Base-by-base conservation (phyloP, 2,329 filamentous ascomycete genomes). In the Pseudopyricularia cyperi region DNA sequence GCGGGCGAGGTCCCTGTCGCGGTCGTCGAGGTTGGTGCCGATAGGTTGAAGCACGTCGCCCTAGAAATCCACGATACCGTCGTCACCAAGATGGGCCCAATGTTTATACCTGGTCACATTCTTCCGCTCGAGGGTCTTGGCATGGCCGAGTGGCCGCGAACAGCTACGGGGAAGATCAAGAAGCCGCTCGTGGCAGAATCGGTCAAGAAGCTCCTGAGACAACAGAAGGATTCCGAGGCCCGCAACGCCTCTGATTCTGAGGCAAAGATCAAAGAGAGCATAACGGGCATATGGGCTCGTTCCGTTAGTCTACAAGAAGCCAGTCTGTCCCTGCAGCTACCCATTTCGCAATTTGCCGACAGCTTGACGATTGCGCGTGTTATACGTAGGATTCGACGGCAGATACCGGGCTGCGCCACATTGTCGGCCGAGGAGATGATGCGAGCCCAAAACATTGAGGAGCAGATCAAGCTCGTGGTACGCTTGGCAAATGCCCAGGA, bases 391-490 rank as follows among this genome's bases (percentile, higher is more conserved):
- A 46, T 46, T 11, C 22, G 26, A 17, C 44, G 44, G 12, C 22
- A 26, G 44, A 46, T 46, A 26, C 22, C 44, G 8, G 44, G 44
- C 22, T 46, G 44, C 15, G 24, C 12, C 44, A 17, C 3, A 2
- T 17, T 46, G 22, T 46, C 44, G 11, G 22, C 44, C 12, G 17
- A 46, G 26, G 44, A 46, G 5, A n/a, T 46, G 24, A 26, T 46
- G 22, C 44, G 12, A 7, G 44, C 44, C 12, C 12, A 46, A 4
- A 57, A 52, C n/a, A 55, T 57, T 8, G 44, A 55, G 48, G 51
- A 52, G 22, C 56, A 57, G 19, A 54, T 55, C 30, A 32, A 51
- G 9, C 26, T 57, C 3, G 35, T 57, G 32, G 46, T 44, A 5
- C 35, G 52, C 2, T 50, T 52, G 34, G 48, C 44, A 44, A 28